Conservation (phyloP, 176 grass and related monocot genomes). For the Oryza meridionalis region DNA sequence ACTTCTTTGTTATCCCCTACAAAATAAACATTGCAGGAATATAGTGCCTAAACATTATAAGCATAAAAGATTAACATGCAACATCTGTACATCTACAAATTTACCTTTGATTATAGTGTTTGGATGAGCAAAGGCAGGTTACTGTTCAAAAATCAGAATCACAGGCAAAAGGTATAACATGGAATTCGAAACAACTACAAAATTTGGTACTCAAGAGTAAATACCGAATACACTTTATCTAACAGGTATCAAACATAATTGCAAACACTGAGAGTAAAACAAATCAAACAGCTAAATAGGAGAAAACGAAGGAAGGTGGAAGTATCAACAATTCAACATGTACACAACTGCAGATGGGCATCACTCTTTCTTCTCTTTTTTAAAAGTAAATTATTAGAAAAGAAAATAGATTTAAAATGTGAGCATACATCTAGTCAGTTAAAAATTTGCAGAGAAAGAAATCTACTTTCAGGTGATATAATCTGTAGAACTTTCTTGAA, state of each 20-base stretch:
- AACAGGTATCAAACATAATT: background rate
- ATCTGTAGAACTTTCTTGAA: background rate
- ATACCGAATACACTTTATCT: background rate
- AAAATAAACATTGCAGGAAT: constrained; percentile 22
- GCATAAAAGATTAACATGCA: background rate
- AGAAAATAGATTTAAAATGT: background rate
- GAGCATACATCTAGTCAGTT: background rate
- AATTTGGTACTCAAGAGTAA: constrained; percentile 2
- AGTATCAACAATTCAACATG: background rate
- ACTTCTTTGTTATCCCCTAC: constrained; percentile 17
- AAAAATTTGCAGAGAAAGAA: constrained; percentile 14
- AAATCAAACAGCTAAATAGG: background rate
- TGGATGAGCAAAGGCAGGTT: constrained; percentile 3
- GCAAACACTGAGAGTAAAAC: background rate
- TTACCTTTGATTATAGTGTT: constrained; percentile 8
- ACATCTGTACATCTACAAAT: constrained; percentile 19
- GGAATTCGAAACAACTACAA: background rate
- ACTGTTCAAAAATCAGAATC: constrained; percentile 13
- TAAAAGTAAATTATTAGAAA: background rate
- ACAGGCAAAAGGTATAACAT: constrained; percentile 4
- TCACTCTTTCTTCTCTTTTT: background rate
- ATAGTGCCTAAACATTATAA: constrained; percentile 7
- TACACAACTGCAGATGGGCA: constrained; percentile 4
- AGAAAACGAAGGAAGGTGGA: background rate
- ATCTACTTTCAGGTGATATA: background rate